These are phyloP conservation scores for Talaromyces ruber DNA, from an alignment of 495 filamentous ascomycete species.

Conservation along the genomic window DNA sequence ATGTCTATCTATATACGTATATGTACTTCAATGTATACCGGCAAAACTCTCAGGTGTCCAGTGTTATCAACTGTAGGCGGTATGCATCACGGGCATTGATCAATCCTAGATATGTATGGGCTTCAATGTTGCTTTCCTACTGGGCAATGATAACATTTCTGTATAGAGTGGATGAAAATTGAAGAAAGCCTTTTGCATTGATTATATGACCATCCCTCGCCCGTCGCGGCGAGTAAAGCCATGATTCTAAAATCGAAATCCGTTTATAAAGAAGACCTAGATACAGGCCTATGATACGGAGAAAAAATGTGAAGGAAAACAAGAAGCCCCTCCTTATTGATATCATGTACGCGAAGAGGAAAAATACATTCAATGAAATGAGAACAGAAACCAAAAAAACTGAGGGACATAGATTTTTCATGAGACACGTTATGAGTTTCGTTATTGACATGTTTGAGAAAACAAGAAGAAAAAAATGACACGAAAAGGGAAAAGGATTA, in stretches of 20 bases:
- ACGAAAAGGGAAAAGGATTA: neutral
- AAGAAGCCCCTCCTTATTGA: neutral
- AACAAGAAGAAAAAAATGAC: neutral
- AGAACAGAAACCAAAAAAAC: neutral
- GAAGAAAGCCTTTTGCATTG: neutral
- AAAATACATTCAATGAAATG: conserved; percentile 2
- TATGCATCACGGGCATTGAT: too few species aligned
- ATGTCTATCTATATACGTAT: too few species aligned
- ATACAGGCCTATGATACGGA: neutral
- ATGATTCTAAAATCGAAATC: neutral
- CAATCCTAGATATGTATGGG: too few species aligned
- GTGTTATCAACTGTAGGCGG: too few species aligned
- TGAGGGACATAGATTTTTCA: neutral
- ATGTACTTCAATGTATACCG: too few species aligned
- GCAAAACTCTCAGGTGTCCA: too few species aligned
- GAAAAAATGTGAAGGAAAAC: neutral
- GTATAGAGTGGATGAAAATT: too few species aligned
- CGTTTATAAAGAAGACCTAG: neutral
- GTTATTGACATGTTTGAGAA: neutral
- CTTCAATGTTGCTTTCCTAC: too few species aligned
- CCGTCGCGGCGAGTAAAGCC: neutral
- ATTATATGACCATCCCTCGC: neutral
- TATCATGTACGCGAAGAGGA: neutral
- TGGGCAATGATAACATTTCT: too few species aligned
- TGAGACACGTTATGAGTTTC: neutral